Base-by-base conservation (phyloP, 2,329 filamentous ascomycete genomes). In the Cyanodermella asteris region DNA sequence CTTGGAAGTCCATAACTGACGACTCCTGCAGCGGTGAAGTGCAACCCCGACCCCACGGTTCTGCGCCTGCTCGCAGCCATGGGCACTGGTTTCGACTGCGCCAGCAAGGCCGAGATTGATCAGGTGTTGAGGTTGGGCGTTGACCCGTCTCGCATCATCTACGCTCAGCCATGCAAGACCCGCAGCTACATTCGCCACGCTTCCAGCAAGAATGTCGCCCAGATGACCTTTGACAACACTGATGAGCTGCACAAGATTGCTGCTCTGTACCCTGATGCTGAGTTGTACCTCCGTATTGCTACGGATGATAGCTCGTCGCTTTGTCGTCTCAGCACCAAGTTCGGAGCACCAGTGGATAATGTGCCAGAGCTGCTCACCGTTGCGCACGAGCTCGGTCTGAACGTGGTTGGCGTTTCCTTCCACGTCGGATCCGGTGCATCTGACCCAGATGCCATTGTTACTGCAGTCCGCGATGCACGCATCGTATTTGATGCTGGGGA, bases 191-290 rank as follows among this genome's bases (percentile, higher is more conserved):
- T 97, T 34, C 80, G 82, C 44, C 91, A 82, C 44, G 87, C 90
- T 35, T 70, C 75, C 43, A 64, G 69, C 45, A 61, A 72, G 37
- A 75, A 74, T 38, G 87, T 97, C 46, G 84, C 76, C 56, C 78
- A 91, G 61, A 94, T 97, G 84, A 97, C 87, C 3, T 94, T 97
- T 46, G 87, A 97, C 64, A 97, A 97, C 41, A 69, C 75, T 46
- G 87, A 97, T 49, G 87, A 97, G 61, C 66, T 97, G 26, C 80
- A 84, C 66, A 97, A 97, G 64, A 84, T 91, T 50, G 87, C 90
- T 51, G 75, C 80, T 50, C 66, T 87, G 39, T 93, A 66, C 44
- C 84, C 87, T 3, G 69, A 68, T 23, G 87, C 87, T 15, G 78
- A 93, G 56, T 69, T 97, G 20, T 91, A 75, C 51, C 61, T 97